Evolutionary conservation across 2,329 filamentous ascomycete genomes (phyloP), one percentile per base, ranked within the genome.

Genomic region (Stylonectria norvegica): DNA sequence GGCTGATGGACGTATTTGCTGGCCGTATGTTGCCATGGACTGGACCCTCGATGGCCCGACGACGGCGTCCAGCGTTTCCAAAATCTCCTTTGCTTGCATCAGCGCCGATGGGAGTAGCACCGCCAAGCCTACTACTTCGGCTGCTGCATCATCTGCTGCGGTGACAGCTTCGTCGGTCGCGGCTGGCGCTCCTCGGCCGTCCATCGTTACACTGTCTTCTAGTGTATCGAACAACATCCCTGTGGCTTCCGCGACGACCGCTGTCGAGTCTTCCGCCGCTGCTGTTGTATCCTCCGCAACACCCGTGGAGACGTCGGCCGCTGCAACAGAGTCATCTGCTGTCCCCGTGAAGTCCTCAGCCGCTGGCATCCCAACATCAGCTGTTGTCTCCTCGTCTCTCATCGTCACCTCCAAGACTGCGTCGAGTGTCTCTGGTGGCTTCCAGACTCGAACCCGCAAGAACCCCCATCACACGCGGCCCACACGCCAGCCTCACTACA

Each of bases 1-100:
- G 66, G 51, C 62, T n/a, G 74, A 79, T 44, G 74, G 73, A 16
- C 67, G 73, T 34, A 68, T 83, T 51, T 82, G 79, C 68, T 83
- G 76, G 76, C 76, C 76, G 18, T 80, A 79, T 47, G 73, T 78
- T 38, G 66, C 66, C 56, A 77, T 78, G 73, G 64, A 64, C 22
- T 79, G 76, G 76, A 53, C 38, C 16, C 55, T 58, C n/a, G 38
- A 45, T 11, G 55, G 55, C 2, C 45, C 52, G 27, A 34, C 46
- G 46, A 19, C 60, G 15, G 53, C 32, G 16, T 23, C 45, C 7
- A 15, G 53, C 15, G 59, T 61, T 36, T 63, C 55, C 42, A 67
- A 71, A 51, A 76, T 79, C 46, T 75, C 71, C 40, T 79, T 79
- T 55, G 76, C 75, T 35, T 79, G 51, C 20, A 19, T 39, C n/a